Evolutionary conservation across 805 yeast genomes (phyloP), one percentile per base, ranked within the genome.

Genomic region (Priceomyces castillae): DNA sequence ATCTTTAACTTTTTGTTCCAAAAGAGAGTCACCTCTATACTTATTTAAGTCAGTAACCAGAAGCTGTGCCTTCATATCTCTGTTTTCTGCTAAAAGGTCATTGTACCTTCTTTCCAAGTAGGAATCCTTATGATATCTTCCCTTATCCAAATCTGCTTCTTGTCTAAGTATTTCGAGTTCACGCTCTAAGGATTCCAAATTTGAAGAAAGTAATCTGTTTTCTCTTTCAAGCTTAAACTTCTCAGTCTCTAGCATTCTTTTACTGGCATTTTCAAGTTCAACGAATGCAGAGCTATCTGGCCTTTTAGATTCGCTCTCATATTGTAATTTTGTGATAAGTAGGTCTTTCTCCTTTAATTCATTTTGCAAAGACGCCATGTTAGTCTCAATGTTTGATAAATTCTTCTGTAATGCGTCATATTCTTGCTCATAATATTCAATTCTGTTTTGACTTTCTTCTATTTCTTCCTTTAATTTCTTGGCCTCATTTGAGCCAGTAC

Each of bases 81-180:
- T 34, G 28, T 48, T 42, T 34, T 51, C 54, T 19, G 7, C 46
- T 18, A 20, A 28, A 3, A 28, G 34, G 26, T 38, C 54, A 47
- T 39, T 55, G 23, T 51, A 44, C 37, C 50, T 47, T 36, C 39
- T 30, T 25, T 46, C 50, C 41, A 14, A 43, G 44, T 19, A 36
- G 2, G 41, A 28, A 7, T 37, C 37, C 3, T 42, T 25, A 7
- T 22, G 20, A 3, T 48, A 48, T 43, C 49, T 42, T 46, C 55
- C 37, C 38, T 43, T 60, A 48, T 69, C 61, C 40, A 46, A 42
- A 26, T 67, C 71, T 31, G 71, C 59, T 18, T 73, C 71, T 25
- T 60, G 57, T 35, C 62, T 56, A 12, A 76, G 56, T 17, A 57
- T 60, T 3, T 59, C 50, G 16, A 73, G 62, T 34, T 73, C 72